These are phyloP conservation scores for Carallia pectinifolia DNA, from an alignment of 345 rosid genomes.

Conservation along the genomic window DNA sequence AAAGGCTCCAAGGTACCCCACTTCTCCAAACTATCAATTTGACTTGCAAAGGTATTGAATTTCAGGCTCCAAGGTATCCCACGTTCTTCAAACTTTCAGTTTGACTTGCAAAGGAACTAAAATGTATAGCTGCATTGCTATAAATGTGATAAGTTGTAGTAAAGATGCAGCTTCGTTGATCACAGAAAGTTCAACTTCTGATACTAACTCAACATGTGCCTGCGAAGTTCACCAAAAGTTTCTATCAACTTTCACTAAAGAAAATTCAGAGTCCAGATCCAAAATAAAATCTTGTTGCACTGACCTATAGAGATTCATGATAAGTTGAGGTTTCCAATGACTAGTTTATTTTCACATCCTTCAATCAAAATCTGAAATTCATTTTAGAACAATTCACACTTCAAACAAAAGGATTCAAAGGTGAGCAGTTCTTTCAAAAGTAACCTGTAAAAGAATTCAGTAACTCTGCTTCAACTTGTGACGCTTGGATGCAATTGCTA, in stretches of 20 bases:
- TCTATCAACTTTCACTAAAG: neutral
- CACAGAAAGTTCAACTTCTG: constrained; percentile 75
- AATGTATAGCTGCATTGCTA: constrained; percentile 8
- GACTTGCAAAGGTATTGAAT: constrained; percentile 40
- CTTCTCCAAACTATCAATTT: constrained; percentile 79
- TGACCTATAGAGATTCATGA: neutral
- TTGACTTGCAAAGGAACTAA: constrained; percentile 49
- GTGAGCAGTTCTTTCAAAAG: constrained; percentile 1
- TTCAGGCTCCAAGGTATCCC: too few relatives aligned
- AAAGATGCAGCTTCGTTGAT: constrained; percentile 70
- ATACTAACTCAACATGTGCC: constrained; percentile 92
- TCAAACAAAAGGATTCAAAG: constrained; percentile 4
- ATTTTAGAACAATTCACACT: too few relatives aligned
- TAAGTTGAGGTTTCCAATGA: neutral
- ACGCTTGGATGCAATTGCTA: constrained; percentile 44
- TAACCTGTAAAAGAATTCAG: constrained; percentile 86
- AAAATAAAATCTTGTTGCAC: neutral
- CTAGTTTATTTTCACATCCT: constrained; percentile 2
- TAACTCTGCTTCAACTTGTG: constrained; percentile 67
- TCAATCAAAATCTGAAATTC: too few relatives aligned
- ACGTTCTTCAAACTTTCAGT: too few relatives aligned
- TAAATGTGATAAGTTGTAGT: constrained; percentile 27
- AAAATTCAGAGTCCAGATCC: neutral
- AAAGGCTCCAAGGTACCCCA: constrained; percentile 89
- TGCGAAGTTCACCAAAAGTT: constrained; percentile 19